phyloP scores from a whole-genome alignment of 2,329 filamentous ascomycete species.

The Ophiostoma novo-ulmi region DNA sequence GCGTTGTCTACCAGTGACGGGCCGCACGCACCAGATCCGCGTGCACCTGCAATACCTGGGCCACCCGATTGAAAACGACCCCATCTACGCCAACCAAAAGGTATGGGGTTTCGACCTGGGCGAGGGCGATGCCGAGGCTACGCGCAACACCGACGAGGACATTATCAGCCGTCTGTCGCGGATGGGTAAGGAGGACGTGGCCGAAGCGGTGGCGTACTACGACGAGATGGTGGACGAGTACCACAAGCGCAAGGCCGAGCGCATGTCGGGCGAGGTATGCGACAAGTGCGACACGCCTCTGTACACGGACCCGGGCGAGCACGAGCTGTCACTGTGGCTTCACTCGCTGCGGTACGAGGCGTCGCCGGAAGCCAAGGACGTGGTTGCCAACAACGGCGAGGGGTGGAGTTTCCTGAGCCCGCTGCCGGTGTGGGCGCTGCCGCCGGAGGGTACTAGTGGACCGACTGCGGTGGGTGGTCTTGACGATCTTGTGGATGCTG shows the following conservation, averaged over 20 bases:
- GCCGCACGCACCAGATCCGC: slow-evolving; percentile 88
- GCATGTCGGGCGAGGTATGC: slow-evolving; percentile 81
- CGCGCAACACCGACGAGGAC: slow-evolving; percentile 74
- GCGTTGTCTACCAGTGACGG: slow-evolving; percentile 86
- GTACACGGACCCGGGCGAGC: slow-evolving; percentile 84
- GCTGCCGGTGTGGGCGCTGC: slow-evolving; percentile 80
- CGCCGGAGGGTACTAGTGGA: slow-evolving; percentile 66
- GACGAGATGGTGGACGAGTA: slow-evolving; percentile 90
- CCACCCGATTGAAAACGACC: slow-evolving; percentile 93
- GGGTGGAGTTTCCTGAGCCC: slow-evolving; percentile 80
- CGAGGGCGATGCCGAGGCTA: slow-evolving; percentile 57
- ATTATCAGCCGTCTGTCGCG: slow-evolving; percentile 77
- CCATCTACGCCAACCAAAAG: slow-evolving; percentile 90
- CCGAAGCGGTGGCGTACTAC: slow-evolving; percentile 86
- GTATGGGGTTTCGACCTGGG: slow-evolving; percentile 85
- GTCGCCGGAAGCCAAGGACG: slow-evolving; percentile 54
- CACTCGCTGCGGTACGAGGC: slow-evolving; percentile 90
- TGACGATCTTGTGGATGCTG: slow-evolving; percentile 53
- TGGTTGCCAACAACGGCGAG: not conserved
- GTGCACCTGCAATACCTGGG: slow-evolving; percentile 94
- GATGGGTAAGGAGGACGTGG: slow-evolving; percentile 93
- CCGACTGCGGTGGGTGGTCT: slow-evolving; percentile 62
- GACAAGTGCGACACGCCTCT: slow-evolving; percentile 77
- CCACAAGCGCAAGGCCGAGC: slow-evolving; percentile 85
- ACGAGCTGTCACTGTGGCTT: slow-evolving; percentile 89